phyloP scores from a whole-genome alignment of 1,139 yeast species.

The Hyphopichia wangnamkhiaoensis region DNA sequence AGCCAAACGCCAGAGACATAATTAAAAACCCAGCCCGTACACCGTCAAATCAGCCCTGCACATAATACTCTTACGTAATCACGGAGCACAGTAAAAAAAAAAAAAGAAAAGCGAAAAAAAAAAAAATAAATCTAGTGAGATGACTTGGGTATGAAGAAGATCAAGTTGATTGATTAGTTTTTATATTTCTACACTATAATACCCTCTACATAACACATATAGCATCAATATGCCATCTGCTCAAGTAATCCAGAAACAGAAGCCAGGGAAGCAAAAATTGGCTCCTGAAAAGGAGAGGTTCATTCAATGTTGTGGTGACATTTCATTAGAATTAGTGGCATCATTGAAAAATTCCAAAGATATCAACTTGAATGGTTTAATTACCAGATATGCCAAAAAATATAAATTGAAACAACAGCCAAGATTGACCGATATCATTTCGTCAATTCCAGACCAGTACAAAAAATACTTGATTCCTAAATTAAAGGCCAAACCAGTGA shows the following conservation, averaged over 20 bases:
- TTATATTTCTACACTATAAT: too few relatives aligned
- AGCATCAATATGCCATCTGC: constrained; percentile 41
- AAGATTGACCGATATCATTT: constrained; percentile 88
- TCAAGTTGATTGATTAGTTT: too few relatives aligned
- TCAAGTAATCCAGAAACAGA: constrained; percentile 15
- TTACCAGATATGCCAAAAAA: constrained; percentile 82
- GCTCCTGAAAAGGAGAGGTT: constrained; percentile 93
- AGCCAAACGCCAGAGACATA: too few relatives aligned
- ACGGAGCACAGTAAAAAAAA: background rate
- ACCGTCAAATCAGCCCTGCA: too few relatives aligned
- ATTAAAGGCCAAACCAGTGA: constrained; percentile 94
- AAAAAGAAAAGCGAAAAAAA: background rate
- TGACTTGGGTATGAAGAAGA: background rate
- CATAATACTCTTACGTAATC: too few relatives aligned
- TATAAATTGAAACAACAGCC: constrained; percentile 93
- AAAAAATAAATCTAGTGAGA: background rate
- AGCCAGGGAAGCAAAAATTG: constrained; percentile 52
- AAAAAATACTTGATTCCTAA: constrained; percentile 90
- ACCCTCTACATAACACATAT: too few relatives aligned
- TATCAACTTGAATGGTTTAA: constrained; percentile 86
- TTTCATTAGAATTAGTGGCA: constrained; percentile 82
- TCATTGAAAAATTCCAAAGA: constrained; percentile 76
- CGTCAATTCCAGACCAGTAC: constrained; percentile 94
- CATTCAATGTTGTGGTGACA: constrained; percentile 89
- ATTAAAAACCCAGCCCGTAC: too few relatives aligned